These are phyloP conservation scores for Epichloe glyceriae DNA, from an alignment of 2,329 filamentous ascomycete genomes.

Conservation along the genomic window DNA sequence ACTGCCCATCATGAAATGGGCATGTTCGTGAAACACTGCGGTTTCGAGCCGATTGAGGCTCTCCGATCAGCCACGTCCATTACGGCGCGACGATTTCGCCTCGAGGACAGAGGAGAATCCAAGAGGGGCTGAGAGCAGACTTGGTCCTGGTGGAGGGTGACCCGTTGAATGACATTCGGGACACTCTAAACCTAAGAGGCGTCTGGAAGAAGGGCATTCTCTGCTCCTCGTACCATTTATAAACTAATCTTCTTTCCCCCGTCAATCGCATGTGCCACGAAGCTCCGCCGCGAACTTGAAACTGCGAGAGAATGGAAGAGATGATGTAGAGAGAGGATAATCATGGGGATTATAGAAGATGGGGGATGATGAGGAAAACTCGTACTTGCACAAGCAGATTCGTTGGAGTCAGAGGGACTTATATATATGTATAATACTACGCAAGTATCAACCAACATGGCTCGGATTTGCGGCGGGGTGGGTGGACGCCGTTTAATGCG, in stretches of 20 bases:
- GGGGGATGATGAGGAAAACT: too few relatives aligned
- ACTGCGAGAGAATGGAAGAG: too few relatives aligned
- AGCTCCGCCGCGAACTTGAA: too few relatives aligned
- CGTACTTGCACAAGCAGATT: too few relatives aligned
- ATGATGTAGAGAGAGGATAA: too few relatives aligned
- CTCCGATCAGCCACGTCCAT: conserved; percentile 9
- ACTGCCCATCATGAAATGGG: conserved; percentile 9
- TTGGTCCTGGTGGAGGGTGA: conserved; percentile 9
- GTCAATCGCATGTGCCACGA: too few relatives aligned
- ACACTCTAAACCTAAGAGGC: conserved; percentile 4
- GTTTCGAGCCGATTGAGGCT: conserved; percentile 7
- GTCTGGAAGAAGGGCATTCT: conserved; percentile 9
- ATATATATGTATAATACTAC: too few relatives aligned
- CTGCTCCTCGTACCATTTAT: conserved; percentile 2
- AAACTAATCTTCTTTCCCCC: not conserved
- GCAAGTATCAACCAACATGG: too few relatives aligned
- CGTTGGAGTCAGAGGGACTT: too few relatives aligned
- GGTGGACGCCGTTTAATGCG: too few relatives aligned
- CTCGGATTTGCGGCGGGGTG: too few relatives aligned
- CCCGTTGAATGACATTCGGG: conserved; percentile 3
- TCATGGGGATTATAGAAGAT: too few relatives aligned
- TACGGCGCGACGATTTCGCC: conserved; percentile 7
- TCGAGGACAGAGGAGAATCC: conserved; percentile 6
- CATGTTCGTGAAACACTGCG: conserved; percentile 8
- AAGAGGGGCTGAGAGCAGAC: conserved; percentile 6